Conservation (phyloP, 2,329 filamentous ascomycete genomes). For the Stemphylium beticola region DNA sequence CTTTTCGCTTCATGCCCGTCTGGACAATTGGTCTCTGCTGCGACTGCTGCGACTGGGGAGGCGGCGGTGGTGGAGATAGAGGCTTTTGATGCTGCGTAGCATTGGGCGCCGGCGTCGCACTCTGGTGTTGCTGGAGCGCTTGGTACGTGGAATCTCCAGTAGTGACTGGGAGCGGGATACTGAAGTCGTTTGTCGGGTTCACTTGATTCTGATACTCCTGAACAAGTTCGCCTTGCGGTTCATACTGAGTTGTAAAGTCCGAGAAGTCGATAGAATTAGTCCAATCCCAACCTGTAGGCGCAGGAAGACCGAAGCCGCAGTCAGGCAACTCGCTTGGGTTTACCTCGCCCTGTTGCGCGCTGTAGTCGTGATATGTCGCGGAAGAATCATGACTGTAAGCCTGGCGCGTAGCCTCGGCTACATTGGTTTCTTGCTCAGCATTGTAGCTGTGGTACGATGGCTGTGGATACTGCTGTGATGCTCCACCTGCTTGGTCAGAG, state of each 20-base stretch:
- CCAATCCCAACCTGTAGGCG: conserved; percentile 49
- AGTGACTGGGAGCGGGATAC: conserved; percentile 42
- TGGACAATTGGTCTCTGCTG: conserved; percentile 28
- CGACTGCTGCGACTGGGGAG: conserved; percentile 18
- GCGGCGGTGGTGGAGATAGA: conserved; percentile 24
- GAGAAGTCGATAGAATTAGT: conserved; percentile 43
- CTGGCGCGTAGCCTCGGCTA: conserved; percentile 24
- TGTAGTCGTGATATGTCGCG: conserved; percentile 28
- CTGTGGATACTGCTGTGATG: conserved; percentile 25
- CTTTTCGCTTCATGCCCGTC: conserved; percentile 48
- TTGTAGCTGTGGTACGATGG: conserved; percentile 33
- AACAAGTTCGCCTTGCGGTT: conserved; percentile 55
- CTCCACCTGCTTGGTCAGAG: conserved; percentile 41
- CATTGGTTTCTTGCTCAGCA: conserved; percentile 34
- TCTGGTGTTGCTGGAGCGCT: conserved; percentile 25
- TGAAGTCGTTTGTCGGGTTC: conserved; percentile 46
- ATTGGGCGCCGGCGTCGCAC: conserved; percentile 15
- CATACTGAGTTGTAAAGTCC: conserved; percentile 47
- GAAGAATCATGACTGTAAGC: conserved; percentile 23
- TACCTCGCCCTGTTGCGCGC: conserved; percentile 26
- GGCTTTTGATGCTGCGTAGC: conserved; percentile 30
- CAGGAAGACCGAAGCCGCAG: conserved; percentile 32
- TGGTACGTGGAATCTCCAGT: conserved; percentile 25
- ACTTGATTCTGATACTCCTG: conserved; percentile 44
- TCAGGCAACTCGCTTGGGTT: conserved; percentile 23